Base-by-base conservation (phyloP, 2,329 filamentous ascomycete genomes). In the Ascosphaera apis region DNA sequence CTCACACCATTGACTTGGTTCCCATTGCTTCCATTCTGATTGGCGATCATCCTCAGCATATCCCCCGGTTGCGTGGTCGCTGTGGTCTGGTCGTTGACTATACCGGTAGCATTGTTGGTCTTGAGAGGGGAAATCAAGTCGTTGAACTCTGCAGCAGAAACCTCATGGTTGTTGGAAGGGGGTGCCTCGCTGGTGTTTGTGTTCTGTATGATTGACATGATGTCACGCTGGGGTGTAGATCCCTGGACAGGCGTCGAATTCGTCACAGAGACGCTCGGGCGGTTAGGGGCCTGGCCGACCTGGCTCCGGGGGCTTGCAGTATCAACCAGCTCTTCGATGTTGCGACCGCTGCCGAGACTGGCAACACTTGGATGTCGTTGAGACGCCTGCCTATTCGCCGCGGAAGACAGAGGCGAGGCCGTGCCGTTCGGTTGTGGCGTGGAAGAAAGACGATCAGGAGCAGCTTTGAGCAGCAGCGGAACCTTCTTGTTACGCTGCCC, bases 151-250 rank as follows among this genome's bases (percentile, higher is more conserved):
- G 53, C 44, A 25, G 53, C 50, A n/a, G n/a, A n/a, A n/a, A n/a
- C n/a, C n/a, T n/a, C n/a, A n/a, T n/a, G n/a, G n/a, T n/a, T n/a
- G 27, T 47, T 56, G 6, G 46, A 54, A 3, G 54, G 47, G 11
- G 53, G 43, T 5, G 50, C 53, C 39, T 55, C 57, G 15, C 53
- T 54, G 1, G 59, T 58, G 41, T 62, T 62, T 16, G 57, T 53
- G 38, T 56, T 59, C 25, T 62, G 57, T 34, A 62, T 62, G 31
- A 61, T 51, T 11, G 58, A 60, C 57, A 62, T 61, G 37, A 62
- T 62, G 38, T 62, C 58, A n/a, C 52, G 51, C 37, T 57, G 53
- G 15, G 55, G 54, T 7, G 33, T 32, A 19, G 35, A 36, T 11
- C 34, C 30, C 6, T 27, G 21, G 5, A n/a, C n/a, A 15, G 41